These are phyloP conservation scores for Picea abies DNA, from an alignment of 83 land plant species.

Conservation along the genomic window DNA sequence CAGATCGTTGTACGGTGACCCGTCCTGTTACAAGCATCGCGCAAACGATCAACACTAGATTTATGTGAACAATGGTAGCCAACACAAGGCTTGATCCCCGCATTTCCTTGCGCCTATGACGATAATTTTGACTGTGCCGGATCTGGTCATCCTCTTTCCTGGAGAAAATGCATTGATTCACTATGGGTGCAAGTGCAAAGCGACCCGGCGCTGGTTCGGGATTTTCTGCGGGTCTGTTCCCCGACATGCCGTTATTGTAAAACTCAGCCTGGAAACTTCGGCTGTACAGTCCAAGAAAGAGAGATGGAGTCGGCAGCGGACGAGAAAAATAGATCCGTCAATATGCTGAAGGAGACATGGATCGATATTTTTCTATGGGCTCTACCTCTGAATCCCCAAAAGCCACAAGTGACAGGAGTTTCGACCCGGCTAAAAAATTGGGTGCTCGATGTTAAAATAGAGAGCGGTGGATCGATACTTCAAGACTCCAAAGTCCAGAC, in stretches of 20 bases:
- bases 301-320: background rate
- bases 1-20: background rate
- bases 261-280: too few relatives aligned
- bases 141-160: too few relatives aligned
- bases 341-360: background rate
- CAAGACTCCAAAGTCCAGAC: background rate
- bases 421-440: too few relatives aligned
- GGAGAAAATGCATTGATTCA: background rate
- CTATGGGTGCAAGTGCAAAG: background rate
- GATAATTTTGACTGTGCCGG: background rate
- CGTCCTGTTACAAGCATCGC: background rate
- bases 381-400: too few relatives aligned
- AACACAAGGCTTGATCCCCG: background rate
- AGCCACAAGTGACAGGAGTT: too few relatives aligned
- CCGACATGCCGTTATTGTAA: background rate
- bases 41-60: background rate
- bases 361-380: too few relatives aligned
- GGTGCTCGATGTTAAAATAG: too few relatives aligned
- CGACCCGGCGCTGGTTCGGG: background rate
- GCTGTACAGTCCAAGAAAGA: background rate
- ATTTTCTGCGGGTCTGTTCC: background rate
- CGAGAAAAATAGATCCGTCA: background rate
- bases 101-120: background rate
- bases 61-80: background rate
- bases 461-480: background rate